These are phyloP conservation scores for Moringa oleifera DNA, from an alignment of 345 rosid species.

Conservation along the genomic window DNA sequence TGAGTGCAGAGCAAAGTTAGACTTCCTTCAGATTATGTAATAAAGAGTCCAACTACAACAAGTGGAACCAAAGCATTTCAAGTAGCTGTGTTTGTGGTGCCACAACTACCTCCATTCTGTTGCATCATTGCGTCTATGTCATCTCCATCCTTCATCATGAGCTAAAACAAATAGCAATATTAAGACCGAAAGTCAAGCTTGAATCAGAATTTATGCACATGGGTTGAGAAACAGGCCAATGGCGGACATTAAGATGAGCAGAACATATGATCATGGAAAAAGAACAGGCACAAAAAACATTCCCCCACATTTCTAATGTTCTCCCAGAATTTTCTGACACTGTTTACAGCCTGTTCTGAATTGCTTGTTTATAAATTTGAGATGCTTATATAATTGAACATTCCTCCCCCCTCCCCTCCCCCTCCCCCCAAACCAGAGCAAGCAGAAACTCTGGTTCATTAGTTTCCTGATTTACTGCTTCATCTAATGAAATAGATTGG, in stretches of 20 bases:
- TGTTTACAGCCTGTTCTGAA: neutral
- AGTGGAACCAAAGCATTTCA: no score
- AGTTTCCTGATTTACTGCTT: neutral
- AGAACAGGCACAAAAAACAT: neutral
- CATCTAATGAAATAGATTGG: neutral
- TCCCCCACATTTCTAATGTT: neutral
- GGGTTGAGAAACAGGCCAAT: neutral
- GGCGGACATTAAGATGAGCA: neutral
- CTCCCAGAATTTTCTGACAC: neutral
- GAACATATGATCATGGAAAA: neutral
- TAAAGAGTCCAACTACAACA: no score
- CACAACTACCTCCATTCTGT: constrained; percentile 29
- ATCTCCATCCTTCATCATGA: constrained; percentile 44
- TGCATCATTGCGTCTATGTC: constrained; percentile 40
- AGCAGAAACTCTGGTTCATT: no score
- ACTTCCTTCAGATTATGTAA: no score
- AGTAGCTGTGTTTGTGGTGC: no score
- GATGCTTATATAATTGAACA: neutral
- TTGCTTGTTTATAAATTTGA: no score
- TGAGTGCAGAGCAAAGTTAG: no score
- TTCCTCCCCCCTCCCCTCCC: no score
- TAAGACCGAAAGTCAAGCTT: no score
- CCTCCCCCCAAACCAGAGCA: no score
- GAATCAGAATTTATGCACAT: no score
- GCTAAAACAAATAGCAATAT: constrained; percentile 16